These are phyloP conservation scores for Coniochaeta hoffmannii DNA, from an alignment of 2,329 filamentous ascomycete species.

Conservation along the genomic window DNA sequence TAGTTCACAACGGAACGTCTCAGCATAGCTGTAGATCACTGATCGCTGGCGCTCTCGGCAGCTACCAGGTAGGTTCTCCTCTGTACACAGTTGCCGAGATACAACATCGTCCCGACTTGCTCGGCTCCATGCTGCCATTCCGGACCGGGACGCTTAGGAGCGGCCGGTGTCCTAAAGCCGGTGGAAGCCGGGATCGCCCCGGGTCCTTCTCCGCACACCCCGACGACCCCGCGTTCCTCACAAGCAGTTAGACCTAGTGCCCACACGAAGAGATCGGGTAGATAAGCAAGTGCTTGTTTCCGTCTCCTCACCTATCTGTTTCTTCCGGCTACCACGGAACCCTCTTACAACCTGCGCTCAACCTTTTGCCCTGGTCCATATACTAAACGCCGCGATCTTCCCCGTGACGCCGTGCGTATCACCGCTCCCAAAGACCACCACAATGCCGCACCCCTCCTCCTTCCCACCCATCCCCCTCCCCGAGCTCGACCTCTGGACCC, in stretches of 20 bases:
- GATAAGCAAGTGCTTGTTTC: too few species aligned
- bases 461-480: conserved; percentile 64
- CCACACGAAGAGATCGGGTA: neutral
- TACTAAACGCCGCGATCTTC: neutral
- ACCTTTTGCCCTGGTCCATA: neutral
- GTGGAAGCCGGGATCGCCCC: neutral
- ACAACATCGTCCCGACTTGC: neutral
- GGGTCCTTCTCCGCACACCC: neutral
- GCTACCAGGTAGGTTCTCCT: too few species aligned
- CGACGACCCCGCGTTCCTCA: conserved; percentile 3
- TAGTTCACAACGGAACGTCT: too few species aligned
- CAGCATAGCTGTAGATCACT: too few species aligned
- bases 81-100: neutral
- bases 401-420: too few species aligned
- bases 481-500: conserved; percentile 67
- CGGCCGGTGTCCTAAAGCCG: neutral
- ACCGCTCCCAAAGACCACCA: conserved; percentile 8
- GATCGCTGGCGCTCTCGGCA: too few species aligned
- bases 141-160: neutral
- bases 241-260: neutral
- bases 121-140: neutral
- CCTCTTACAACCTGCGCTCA: too few species aligned
- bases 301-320: too few species aligned
- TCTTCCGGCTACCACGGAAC: too few species aligned
- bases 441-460: conserved; percentile 64